Conservation (phyloP, 108 stramenopile genomes). For the Nitzschia sp. region DNA sequence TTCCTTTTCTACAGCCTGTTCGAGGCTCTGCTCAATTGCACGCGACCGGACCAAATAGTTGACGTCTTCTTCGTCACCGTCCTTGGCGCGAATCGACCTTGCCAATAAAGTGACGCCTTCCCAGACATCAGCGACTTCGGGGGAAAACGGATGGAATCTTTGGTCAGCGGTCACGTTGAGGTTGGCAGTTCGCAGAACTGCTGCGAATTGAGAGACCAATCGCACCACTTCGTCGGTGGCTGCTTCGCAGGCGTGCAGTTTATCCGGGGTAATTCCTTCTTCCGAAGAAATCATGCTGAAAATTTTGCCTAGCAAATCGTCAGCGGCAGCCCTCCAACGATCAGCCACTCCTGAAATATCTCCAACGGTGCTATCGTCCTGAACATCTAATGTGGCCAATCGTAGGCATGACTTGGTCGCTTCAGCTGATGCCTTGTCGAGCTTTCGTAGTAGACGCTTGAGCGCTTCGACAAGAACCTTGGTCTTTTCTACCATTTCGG, state of each 20-base stretch:
- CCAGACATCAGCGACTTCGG: constrained; percentile 79
- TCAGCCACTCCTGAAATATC: constrained; percentile 35
- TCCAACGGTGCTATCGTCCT: constrained; percentile 32
- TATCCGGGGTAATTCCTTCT: constrained; percentile 27
- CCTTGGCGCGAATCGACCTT: constrained; percentile 47
- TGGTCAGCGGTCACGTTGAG: constrained; percentile 43
- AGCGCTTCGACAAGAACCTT: constrained; percentile 11
- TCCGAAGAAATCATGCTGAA: constrained; percentile 30
- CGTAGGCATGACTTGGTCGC: constrained; percentile 47
- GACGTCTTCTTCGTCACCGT: constrained; percentile 75
- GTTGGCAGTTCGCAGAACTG: constrained; percentile 44
- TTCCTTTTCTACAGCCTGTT: constrained; percentile 63
- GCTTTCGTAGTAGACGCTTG: constrained; percentile 30
- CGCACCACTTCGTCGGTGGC: constrained; percentile 37
- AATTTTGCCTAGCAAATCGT: constrained; percentile 35
- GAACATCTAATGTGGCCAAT: constrained; percentile 44
- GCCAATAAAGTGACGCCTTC: constrained; percentile 63
- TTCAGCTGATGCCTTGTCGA: constrained; percentile 41
- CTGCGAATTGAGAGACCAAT: constrained; percentile 39
- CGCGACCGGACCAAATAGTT: constrained; percentile 69
- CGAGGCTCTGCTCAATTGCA: constrained; percentile 54
- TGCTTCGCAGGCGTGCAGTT: constrained; percentile 25
- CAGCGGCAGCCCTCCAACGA: constrained; percentile 31
- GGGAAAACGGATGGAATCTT: constrained; percentile 65
- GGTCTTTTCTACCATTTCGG: constrained; percentile 14